Evolutionary conservation across 257 asterid genomes (phyloP), one percentile per base, ranked within the genome.

Genomic region (Solanum infundibuliforme): DNA sequence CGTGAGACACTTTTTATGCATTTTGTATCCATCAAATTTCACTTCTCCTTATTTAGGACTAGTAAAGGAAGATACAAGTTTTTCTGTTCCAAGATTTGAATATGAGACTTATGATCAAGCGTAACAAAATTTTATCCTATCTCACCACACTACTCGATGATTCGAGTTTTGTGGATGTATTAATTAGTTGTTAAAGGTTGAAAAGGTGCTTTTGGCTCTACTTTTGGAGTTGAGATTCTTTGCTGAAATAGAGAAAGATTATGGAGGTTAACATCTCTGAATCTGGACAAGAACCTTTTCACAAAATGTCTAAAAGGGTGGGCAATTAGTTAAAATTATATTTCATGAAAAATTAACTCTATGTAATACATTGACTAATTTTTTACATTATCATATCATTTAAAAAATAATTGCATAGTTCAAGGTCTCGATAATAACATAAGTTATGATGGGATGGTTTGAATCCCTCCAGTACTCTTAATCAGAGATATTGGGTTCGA

Each of bases 401-500:
- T 20, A 58, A 58, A 58, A 55, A 0, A 58, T 58, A 58, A 55
- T 20, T 55, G 10, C 11, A 7, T 20, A 20, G 25, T 8, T 55
- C 25, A 7, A 55, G 10, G 11, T 55, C 12, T 58, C 25, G 5
- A 58, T 20, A 58, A 58, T 20, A 48, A 48, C 8, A 14, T 48
- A 48, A 1, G 0, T 58, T 20, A 20, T 4, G 68, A 62, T 1
- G 0, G 7, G 7, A 62, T 62, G 16, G 3, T n/a, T n/a, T 25
- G 7, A 62, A 62, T 55, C n/a, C 0, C 11, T 55, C 0, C 3
- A 48, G 0, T 62, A 62, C 1, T 10, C 7, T n/a, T 62, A 62
- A 62, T n/a, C 14, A 62, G 1, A 62, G 3, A 11, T 23, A 0
- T 62, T n/a, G 3, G 0, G 1, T 62, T n/a, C 1, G 14, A 65